Evolutionary conservation across 2,329 filamentous ascomycete species (phyloP), one percentile per base, ranked within the genome.

Genomic region (Colletotrichum chlorophyti): DNA sequence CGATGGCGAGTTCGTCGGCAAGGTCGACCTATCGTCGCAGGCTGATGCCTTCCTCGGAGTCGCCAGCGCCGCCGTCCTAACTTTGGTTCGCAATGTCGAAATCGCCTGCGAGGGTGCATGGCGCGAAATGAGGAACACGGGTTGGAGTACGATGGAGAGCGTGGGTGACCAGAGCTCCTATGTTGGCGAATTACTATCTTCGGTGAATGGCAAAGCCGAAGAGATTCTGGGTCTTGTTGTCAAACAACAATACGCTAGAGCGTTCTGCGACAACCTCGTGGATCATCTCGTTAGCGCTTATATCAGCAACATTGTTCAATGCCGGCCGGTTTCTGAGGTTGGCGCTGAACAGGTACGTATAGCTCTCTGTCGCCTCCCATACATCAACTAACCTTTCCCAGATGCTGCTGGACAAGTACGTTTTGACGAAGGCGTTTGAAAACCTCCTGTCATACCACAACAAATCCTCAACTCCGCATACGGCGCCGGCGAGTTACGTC

Each of bases 391-490:
- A 72, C 38, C 14, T 15, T 15, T 15, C 31, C 6, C 61, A 97
- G 86, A 97, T 99, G 93, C 82, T 98, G 17, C 85, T 99, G 5
- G 95, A 99, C 74, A 93, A 94, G 63, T 98, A 98, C 69, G 91
- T 91, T 8, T 79, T 97, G 19, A 93, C 91, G 57, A 93, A 94
- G 68, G 86, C 86, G 1, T 87, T 96, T 60, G 86, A 87, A 47
- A 87, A 85, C 53, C 79, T 97, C 5, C 79, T 93, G 61, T 87
- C 83, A 67, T 70, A 87, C 79, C 76, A 86, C 83, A 76, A 83
- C 76, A 72, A 76, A 5, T 66, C 67, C 2, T 65, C 72, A 2
- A 65, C 68, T 3, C 70, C 75, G 8, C 74, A 80, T 57, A 67
- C 72, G 1, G 78, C 79, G 0, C 75, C 79, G 2, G 74, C 80